These are phyloP conservation scores for Kokia cookei DNA, from an alignment of 441 rosid genomes.

Conservation along the genomic window DNA sequence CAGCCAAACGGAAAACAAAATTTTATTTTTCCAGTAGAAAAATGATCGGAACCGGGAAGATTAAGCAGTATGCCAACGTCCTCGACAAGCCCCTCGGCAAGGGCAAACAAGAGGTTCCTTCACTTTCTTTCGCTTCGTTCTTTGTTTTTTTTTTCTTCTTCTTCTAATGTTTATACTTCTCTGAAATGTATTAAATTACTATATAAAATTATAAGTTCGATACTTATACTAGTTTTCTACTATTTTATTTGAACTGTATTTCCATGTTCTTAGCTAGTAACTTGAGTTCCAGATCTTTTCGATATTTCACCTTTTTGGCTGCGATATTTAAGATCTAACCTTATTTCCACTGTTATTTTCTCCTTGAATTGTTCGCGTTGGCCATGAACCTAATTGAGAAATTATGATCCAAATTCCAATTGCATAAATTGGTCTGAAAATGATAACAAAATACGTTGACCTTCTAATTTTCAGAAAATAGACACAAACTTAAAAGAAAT, in stretches of 20 bases:
- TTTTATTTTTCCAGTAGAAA: neutral
- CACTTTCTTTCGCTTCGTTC: neutral
- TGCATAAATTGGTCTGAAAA: no score
- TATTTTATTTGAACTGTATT: neutral
- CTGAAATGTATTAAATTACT: neutral
- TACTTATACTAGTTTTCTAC: neutral
- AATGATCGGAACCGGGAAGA: constrained; percentile 94
- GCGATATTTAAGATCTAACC: neutral
- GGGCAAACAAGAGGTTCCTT: constrained; percentile 91
- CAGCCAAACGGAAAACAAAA: neutral
- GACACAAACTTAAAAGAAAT: neutral
- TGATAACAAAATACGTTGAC: no score
- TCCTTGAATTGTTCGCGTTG: neutral
- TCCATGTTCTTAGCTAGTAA: neutral
- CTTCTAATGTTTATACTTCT: neutral
- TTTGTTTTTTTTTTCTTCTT: neutral
- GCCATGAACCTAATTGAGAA: no score
- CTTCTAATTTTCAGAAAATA: no score
- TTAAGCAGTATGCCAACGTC: constrained; percentile 85
- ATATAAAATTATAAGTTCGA: neutral
- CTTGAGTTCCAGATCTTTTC: neutral
- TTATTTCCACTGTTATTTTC: neutral
- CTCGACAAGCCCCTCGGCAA: constrained; percentile 94
- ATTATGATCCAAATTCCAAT: no score
- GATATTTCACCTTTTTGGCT: neutral